Percentiles rank a stretch among this genome's conserved stretches.
Conservation (phyloP, 176 grass and related monocot genomes). For the Canna indica region DNA sequence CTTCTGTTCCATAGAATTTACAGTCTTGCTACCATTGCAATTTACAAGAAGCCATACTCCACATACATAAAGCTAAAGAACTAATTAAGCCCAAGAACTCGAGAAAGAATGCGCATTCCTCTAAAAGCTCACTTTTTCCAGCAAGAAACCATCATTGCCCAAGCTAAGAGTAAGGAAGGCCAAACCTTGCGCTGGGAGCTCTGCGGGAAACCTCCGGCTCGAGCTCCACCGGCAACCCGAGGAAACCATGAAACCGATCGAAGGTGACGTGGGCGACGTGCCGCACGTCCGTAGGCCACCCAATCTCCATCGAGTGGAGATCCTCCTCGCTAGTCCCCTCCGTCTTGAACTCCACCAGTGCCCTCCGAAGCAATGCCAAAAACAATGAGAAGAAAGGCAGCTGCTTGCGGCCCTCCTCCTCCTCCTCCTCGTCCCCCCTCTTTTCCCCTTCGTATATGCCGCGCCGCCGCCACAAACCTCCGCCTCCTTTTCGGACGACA, state of each 20-base stretch:
- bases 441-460: no score
- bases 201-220: slow-evolving; percentile 80
- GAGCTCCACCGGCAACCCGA: slow-evolving; percentile 75
- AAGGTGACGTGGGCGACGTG: slow-evolving; percentile 96
- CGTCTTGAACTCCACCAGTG: slow-evolving; percentile 44
- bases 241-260: slow-evolving; percentile 89
- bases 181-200: slow-evolving; percentile 77
- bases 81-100: no score
- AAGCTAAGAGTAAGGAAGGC: background rate
- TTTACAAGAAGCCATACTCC: no score
- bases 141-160: background rate
- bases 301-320: slow-evolving; percentile 71
- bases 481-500: slow-evolving; percentile 21
- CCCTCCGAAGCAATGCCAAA: slow-evolving; percentile 53
- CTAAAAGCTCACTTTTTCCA: no score
- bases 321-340: slow-evolving; percentile 19
- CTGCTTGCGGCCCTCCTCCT: slow-evolving; percentile 23
- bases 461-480: background rate
- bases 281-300: slow-evolving; percentile 75
- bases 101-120: background rate
- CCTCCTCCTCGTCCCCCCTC: slow-evolving; percentile 4
- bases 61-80: no score
- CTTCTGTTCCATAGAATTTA: no score
- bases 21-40: no score
- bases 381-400: slow-evolving; percentile 61